phyloP scores from a whole-genome alignment of 768 basidiomycete genomes.

The Termitomyces sp. region DNA sequence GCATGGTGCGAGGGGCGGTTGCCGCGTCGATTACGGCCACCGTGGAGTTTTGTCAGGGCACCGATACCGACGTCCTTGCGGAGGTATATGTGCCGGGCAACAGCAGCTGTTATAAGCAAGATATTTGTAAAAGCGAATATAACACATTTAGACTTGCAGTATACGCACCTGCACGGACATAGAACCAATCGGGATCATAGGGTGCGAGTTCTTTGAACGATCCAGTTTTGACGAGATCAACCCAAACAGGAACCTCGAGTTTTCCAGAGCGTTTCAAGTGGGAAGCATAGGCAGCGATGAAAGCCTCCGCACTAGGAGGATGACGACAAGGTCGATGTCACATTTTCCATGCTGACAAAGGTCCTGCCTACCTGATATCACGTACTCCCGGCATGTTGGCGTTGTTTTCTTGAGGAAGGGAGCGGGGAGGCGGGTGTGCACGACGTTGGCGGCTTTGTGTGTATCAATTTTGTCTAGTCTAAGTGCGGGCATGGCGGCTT shows the following conservation, averaged over 20 bases:
- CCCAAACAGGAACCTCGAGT: conserved; percentile 98
- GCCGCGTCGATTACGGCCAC: conserved; percentile 91
- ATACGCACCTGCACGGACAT: conserved; percentile 89
- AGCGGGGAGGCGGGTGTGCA: conserved; percentile 37
- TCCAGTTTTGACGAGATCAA: conserved; percentile 97
- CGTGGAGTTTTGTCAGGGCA: conserved; percentile 92
- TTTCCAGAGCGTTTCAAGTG: conserved; percentile 98
- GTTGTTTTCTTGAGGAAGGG: conserved; percentile 41
- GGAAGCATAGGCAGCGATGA: conserved; percentile 91
- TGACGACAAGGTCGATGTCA: conserved; percentile 16
- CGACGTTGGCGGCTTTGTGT: conserved; percentile 47
- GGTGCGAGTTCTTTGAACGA: conserved; percentile 97
- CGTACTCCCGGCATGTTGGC: conserved; percentile 76
- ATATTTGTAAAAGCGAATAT: background rate
- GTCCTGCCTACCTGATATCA: conserved; percentile 59
- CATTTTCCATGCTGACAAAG: conserved; percentile 1
- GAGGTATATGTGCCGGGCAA: conserved; percentile 99
- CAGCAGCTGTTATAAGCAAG: conserved; percentile 54
- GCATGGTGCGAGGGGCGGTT: conserved; percentile 96
- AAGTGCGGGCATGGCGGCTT: conserved; percentile 24
- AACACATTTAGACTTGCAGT: background rate
- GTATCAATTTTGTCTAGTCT: conserved; percentile 28
- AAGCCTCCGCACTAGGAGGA: conserved; percentile 74
- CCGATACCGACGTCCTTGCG: conserved; percentile 96
- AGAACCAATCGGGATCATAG: conserved; percentile 99